Evolutionary conservation across 106 monocot species (phyloP).

Genomic region (Phalaenopsis equestris): DNA sequence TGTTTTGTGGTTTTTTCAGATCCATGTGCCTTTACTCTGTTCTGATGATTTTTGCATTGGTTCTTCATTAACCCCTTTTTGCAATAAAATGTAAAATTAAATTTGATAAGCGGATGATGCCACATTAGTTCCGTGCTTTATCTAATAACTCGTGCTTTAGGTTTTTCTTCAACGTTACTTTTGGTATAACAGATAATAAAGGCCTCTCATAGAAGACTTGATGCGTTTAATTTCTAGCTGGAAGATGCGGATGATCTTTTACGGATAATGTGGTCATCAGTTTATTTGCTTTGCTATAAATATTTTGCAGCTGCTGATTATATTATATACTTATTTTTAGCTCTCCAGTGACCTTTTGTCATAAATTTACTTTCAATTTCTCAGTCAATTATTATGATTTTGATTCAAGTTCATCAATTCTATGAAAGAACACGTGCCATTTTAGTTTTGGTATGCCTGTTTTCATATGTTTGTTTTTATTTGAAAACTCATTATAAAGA

Average conservation of each 20-base stretch:
- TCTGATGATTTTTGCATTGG: neutral
- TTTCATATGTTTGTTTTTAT: neutral
- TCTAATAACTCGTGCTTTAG: neutral
- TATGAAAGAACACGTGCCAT: neutral
- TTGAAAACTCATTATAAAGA: slow-evolving; percentile 1
- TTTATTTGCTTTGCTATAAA: neutral
- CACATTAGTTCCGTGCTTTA: neutral
- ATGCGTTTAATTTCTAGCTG: neutral
- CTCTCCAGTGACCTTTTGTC: neutral
- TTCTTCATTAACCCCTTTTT: neutral
- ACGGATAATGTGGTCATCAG: neutral
- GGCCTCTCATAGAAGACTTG: neutral
- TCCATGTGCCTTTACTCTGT: neutral
- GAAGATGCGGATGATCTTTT: neutral
- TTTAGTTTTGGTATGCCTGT: neutral
- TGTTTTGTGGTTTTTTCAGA: neutral
- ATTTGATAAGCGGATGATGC: neutral
- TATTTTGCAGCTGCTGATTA: neutral
- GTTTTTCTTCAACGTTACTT: neutral
- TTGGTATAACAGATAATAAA: neutral
- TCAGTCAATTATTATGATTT: neutral
- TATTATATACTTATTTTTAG: neutral
- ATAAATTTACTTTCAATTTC: neutral
- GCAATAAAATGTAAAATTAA: neutral
- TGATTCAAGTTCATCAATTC: neutral